phyloP scores from a whole-genome alignment of 768 basidiomycete genomes.

The Boletus sensibilis region DNA sequence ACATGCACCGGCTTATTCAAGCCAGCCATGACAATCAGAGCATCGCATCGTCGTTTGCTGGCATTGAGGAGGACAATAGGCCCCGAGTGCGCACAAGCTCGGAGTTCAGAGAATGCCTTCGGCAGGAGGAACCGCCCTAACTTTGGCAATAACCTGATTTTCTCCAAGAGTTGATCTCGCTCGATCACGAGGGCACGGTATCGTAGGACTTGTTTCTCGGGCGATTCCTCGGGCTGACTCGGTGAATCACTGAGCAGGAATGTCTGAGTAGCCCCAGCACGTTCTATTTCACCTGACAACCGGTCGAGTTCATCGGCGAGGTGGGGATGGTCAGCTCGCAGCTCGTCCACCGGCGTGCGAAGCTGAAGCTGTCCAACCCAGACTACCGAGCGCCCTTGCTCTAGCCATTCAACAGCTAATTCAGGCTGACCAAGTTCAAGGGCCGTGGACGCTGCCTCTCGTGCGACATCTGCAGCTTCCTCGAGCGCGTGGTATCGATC shows the following conservation, averaged over 20 bases:
- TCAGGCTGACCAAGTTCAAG: background rate
- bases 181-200: background rate
- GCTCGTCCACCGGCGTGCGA: background rate
- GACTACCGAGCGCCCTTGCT: conserved; percentile 1
- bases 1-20: background rate
- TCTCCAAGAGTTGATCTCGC: background rate
- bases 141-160: too few species aligned
- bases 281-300: background rate
- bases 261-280: background rate
- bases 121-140: background rate
- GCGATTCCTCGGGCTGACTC: too few species aligned
- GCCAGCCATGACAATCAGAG: background rate
- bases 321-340: background rate
- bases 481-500: conserved; percentile 15
- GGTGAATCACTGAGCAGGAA: background rate
- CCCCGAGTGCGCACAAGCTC: background rate
- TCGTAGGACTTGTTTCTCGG: too few species aligned
- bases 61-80: background rate
- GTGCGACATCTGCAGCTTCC: conserved; percentile 6
- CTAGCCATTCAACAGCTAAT: background rate
- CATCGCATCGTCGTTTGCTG: background rate
- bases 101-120: background rate
- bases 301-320: background rate
- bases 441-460: conserved; percentile 9
- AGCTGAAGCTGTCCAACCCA: background rate